Percentiles rank a stretch among this genome's conserved stretches.
Evolutionary conservation across 1,139 yeast genomes (phyloP).

Genomic region (Nakaseomyces bracarensis): DNA sequence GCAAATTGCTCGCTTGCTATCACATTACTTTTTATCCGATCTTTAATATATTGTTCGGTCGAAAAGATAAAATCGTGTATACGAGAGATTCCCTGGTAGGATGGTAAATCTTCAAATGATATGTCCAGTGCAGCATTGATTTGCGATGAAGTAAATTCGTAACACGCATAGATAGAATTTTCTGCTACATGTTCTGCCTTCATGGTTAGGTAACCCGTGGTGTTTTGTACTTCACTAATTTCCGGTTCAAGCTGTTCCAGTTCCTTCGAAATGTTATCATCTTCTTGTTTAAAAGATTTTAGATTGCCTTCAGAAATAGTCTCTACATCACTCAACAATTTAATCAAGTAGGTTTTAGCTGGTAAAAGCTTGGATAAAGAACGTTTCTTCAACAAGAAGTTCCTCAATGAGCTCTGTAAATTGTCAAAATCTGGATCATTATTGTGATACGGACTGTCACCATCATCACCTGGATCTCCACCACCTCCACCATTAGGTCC

Average conservation of each 20-base stretch:
- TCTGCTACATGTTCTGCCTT: constrained; percentile 59
- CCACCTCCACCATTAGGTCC: constrained; percentile 30
- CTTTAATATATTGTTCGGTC: constrained; percentile 62
- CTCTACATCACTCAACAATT: constrained; percentile 59
- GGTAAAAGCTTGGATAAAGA: constrained; percentile 85
- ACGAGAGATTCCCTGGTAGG: constrained; percentile 55
- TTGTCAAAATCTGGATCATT: constrained; percentile 56
- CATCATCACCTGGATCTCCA: constrained; percentile 35
- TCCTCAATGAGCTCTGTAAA: constrained; percentile 75
- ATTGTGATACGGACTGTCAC: constrained; percentile 31
- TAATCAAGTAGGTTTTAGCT: constrained; percentile 73
- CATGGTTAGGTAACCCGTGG: constrained; percentile 50
- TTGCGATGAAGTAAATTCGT: constrained; percentile 49
- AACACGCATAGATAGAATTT: constrained; percentile 46
- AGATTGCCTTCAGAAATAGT: constrained; percentile 55
- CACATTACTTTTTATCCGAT: constrained; percentile 57
- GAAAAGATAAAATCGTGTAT: constrained; percentile 62
- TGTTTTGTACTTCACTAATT: constrained; percentile 46
- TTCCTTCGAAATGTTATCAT: constrained; percentile 39
- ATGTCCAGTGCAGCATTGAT: constrained; percentile 51
- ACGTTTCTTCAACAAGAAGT: constrained; percentile 81
- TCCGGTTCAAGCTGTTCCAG: constrained; percentile 54
- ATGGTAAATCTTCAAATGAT: constrained; percentile 50
- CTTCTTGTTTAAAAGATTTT: constrained; percentile 44
- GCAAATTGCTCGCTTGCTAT: constrained; percentile 60